Evolutionary conservation across 2,329 filamentous ascomycete genomes (phyloP), one percentile per base, ranked within the genome.

Genomic region (Monosporascus ibericus): DNA sequence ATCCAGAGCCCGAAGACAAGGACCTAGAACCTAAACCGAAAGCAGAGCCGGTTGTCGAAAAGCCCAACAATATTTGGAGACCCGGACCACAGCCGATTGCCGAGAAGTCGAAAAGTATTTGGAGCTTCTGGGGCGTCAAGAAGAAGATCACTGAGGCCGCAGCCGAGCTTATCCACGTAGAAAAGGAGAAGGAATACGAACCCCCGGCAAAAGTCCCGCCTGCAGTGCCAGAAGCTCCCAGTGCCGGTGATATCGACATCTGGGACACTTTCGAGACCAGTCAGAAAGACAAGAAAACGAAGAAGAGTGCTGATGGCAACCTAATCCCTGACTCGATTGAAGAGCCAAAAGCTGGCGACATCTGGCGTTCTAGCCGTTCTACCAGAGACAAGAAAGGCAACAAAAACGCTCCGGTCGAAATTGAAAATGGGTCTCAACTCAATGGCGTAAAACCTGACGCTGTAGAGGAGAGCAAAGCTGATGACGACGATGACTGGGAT

Each of bases 361-460:
- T 63, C 18, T 74, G 72, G 74, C 68, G 64, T 8, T 46, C 61
- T 6, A 60, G 64, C 18, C 63, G 57, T 24, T 64, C 66, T 7
- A 65, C 65, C 47, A 82, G 81, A 67, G 78, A 79, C 9, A 66
- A 65, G 47, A 82, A 82, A 64, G 68, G 70, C 44, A 79, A 64
- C 53, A 78, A 75, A 61, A 81, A 80, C 60, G 68, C 72, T 15
- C 71, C 75, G 6, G 65, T 77, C 24, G 75, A 80, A 52, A 68
- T 79, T 40, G 64, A 75, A 44, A 71, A 74, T 27, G 73, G 74
- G 44, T 70, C 71, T 53, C 71, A 74, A 37, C 68, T 76, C 58
- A 72, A 78, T 55, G 73, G 71, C 52, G 69, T 74, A 25, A 72
- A 76, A 55, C 73, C 75, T 51, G 72, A 74, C 52, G 73, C 74